Evolutionary conservation across 352 stramenopile species (phyloP).

Genomic region (Phytophthora sansomeana): DNA sequence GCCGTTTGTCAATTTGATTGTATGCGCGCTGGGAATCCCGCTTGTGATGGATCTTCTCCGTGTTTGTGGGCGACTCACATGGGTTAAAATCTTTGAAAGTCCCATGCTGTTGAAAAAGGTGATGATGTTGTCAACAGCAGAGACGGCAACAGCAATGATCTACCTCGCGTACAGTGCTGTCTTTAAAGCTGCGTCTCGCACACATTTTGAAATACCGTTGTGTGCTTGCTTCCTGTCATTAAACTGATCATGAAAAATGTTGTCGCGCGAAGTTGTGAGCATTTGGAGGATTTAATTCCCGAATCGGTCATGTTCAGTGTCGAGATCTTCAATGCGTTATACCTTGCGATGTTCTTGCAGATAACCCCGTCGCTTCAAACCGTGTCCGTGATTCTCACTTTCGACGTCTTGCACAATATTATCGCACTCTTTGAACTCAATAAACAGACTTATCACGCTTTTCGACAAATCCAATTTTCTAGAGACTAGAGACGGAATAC

Average conservation of each 20-base stretch:
- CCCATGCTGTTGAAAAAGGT: neutral
- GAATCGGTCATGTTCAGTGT: conserved; percentile 40
- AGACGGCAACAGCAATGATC: conserved; percentile 6
- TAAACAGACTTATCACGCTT: neutral
- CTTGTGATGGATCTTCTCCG: neutral
- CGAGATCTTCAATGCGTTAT: conserved; percentile 52
- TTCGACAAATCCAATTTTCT: neutral
- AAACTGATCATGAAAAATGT: conserved; percentile 45
- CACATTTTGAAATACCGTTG: conserved; percentile 15
- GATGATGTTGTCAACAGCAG: conserved; percentile 3
- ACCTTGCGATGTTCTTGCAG: conserved; percentile 43
- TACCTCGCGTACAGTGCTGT: conserved; percentile 2
- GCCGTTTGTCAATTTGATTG: neutral
- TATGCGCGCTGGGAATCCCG: neutral
- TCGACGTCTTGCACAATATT: conserved; percentile 21
- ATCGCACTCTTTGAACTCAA: neutral
- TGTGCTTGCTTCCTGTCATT: conserved; percentile 40
- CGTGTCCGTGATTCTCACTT: conserved; percentile 25
- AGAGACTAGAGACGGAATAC: no score
- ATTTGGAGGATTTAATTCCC: conserved; percentile 36
- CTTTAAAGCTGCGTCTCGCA: neutral
- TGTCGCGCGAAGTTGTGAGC: conserved; percentile 19
- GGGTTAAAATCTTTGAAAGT: neutral
- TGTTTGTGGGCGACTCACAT: neutral
- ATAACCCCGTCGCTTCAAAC: conserved; percentile 25